Evolutionary conservation across 805 yeast species (phyloP), one percentile per base, ranked within the genome.

Genomic region (Metschnikowia rubicola): DNA sequence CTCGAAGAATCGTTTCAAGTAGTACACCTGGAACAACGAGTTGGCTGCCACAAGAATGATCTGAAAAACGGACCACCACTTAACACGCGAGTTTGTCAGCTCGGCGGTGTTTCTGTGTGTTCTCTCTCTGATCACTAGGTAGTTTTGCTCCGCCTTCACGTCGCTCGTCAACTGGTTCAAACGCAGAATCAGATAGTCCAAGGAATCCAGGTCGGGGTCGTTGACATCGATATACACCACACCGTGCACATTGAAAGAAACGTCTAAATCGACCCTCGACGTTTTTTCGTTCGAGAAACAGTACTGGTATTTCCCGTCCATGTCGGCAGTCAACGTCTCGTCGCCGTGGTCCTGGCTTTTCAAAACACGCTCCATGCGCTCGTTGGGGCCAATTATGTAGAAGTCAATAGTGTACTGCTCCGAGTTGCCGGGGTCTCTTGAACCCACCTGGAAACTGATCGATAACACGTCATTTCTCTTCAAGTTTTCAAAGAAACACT

Each of bases 91-190:
- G 69, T 92, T 92, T 39, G 99, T 92, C 21, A 96, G 87, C 71
- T 92, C 99, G 6, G 99, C 98, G 9, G 99, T 92, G 72, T 92
- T 94, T 80, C 99, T 86, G 68, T 92, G 99, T 12, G 95, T 87
- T 73, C 97, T 86, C 71, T 92, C 99, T 71, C 99, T 84, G 51
- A 92, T 90, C 40, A 91, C 95, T 59, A 94, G 84, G 70, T 94
- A 94, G 59, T 88, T 80, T 62, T 86, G 95, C 70, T 94, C 99
- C 58, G 90, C 92, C 71, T 87, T 86, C 50, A 94, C 90, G 59
- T 89, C 96, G 58, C 81, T 81, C 35, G 95, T 84, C 56, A 88
- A 74, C 53, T 86, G 86, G 55, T 82, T 71, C 60, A 92, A 75
- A 63, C 82, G 79, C 66, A 83, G 81, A 43, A 92, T 86, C 41